phyloP scores from a whole-genome alignment of 1,139 yeast species.

The Lodderomyces parapsilosis region DNA sequence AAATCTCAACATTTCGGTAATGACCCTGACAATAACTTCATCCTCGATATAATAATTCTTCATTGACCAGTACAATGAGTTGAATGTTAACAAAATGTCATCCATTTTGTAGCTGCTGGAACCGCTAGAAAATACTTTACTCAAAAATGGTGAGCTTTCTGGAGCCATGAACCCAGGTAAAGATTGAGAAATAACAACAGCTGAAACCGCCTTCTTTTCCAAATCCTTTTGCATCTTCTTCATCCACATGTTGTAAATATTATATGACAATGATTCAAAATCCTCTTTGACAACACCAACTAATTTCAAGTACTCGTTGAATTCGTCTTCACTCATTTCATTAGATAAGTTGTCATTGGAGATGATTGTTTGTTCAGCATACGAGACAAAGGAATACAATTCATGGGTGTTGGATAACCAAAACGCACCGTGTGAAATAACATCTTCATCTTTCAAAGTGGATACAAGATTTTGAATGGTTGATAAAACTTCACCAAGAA shows the following conservation, averaged over 20 bases:
- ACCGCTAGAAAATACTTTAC: slow-evolving; percentile 75
- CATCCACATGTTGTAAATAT: slow-evolving; percentile 97
- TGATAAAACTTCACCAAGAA: slow-evolving; percentile 85
- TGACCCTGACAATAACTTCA: slow-evolving; percentile 82
- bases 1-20: slow-evolving; percentile 77
- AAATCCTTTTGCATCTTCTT: slow-evolving; percentile 89
- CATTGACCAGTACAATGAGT: slow-evolving; percentile 92
- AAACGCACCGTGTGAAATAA: slow-evolving; percentile 91
- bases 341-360: slow-evolving; percentile 77
- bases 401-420: slow-evolving; percentile 98
- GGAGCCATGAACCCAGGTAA: slow-evolving; percentile 95
- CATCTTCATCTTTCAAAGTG: slow-evolving; percentile 75
- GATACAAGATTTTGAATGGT: slow-evolving; percentile 82
- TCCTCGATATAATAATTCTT: slow-evolving; percentile 85
- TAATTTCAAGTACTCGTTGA: slow-evolving; percentile 82
- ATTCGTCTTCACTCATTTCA: slow-evolving; percentile 89
- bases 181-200: slow-evolving; percentile 91
- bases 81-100: slow-evolving; percentile 85
- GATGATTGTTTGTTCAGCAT: slow-evolving; percentile 87
- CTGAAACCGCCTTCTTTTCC: slow-evolving; percentile 90
- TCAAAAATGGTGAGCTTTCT: slow-evolving; percentile 80
- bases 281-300: slow-evolving; percentile 94
- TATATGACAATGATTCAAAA: slow-evolving; percentile 88
- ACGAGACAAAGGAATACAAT: slow-evolving; percentile 87
- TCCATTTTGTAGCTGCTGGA: slow-evolving; percentile 84